A percentile compares a stretch with the other conserved stretches of the same genome.
These are phyloP conservation scores for Phytopythium boreale DNA, from an alignment of 352 stramenopile genomes.

Conservation along the genomic window DNA sequence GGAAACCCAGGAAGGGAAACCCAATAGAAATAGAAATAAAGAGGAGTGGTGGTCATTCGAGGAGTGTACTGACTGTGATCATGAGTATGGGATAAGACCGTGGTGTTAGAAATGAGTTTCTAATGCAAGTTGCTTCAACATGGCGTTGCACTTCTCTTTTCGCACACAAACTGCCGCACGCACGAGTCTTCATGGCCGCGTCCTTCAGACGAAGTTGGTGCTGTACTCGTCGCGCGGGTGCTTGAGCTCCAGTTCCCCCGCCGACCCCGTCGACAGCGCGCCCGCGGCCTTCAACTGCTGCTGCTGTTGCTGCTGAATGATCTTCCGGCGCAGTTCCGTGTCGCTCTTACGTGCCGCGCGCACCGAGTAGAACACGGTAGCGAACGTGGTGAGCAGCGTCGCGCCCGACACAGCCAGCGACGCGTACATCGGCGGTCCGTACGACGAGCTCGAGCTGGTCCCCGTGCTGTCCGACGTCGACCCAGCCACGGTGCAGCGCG, in stretches of 20 bases:
- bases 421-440: neutral
- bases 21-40: neutral
- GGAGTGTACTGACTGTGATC: neutral
- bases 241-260: neutral
- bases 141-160: too few relatives aligned
- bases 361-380: neutral
- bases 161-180: too few relatives aligned
- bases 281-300: neutral
- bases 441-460: neutral
- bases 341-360: neutral
- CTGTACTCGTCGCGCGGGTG: neutral
- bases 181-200: too few relatives aligned
- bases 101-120: too few relatives aligned
- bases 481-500: neutral
- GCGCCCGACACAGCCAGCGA: neutral
- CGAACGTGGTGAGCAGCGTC: neutral
- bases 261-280: too few relatives aligned
- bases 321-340: neutral
- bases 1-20: neutral
- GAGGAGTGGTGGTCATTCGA: too few relatives aligned
- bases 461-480: neutral
- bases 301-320: neutral
- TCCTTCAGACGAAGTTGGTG: neutral
- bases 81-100: too few relatives aligned
- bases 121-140: too few relatives aligned